A percentile compares a stretch with the other conserved stretches of the same genome.
Evolutionary conservation across 73 alveolate species (phyloP).

Genomic region (Paramecium pentaurelia): DNA sequence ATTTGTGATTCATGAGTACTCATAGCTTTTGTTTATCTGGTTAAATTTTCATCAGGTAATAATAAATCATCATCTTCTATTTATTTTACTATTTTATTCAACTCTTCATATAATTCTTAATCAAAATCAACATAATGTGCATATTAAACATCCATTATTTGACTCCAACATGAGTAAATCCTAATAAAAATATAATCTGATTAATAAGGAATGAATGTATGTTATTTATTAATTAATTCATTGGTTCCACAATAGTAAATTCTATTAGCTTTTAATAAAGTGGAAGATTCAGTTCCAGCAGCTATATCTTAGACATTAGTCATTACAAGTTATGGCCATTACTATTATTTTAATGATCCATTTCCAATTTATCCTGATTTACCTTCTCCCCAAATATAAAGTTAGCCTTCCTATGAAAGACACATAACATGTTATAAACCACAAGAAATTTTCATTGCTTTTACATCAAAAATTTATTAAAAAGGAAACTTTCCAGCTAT

Average conservation of each 20-base stretch:
- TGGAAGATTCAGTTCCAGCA: neutral
- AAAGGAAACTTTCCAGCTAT: slow-evolving; percentile 6
- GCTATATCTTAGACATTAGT: neutral
- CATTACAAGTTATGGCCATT: neutral
- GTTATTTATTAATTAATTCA: slow-evolving; percentile 5
- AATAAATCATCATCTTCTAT: neutral
- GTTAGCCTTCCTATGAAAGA: neutral
- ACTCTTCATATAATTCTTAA: neutral
- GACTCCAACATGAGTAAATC: neutral
- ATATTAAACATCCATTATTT: neutral
- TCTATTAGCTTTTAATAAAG: neutral
- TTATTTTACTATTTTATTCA: neutral
- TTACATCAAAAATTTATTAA: neutral
- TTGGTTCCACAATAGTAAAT: neutral
- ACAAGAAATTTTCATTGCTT: neutral
- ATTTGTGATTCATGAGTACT: neutral
- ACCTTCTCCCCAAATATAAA: neutral
- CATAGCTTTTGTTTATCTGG: neutral
- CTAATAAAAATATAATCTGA: neutral
- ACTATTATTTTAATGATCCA: neutral
- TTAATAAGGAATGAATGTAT: neutral
- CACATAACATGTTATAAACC: slow-evolving; percentile 9
- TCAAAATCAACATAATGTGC: neutral
- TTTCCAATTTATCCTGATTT: neutral
- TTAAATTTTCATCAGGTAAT: neutral